Evolutionary conservation across 2,329 filamentous ascomycete species (phyloP).

Genomic region (Penicillium sclerotiorum): DNA sequence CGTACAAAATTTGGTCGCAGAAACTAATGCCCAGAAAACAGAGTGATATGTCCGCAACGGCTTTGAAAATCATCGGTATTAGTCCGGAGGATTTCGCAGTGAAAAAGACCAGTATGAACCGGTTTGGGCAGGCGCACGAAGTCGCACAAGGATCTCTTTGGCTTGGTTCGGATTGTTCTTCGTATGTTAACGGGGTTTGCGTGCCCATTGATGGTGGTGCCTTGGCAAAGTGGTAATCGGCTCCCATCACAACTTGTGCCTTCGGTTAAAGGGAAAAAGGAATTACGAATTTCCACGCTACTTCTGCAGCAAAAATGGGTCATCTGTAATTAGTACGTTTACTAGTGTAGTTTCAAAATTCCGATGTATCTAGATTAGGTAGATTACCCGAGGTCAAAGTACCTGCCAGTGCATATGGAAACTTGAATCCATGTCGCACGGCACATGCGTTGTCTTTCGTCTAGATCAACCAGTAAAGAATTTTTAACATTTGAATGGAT

Average conservation of each 20-base stretch:
- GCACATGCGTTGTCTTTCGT: too few species aligned
- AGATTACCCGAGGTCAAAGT: too few species aligned
- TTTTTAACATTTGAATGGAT: too few species aligned
- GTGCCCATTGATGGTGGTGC: slow-evolving; percentile 35
- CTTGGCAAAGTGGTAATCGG: slow-evolving; percentile 3
- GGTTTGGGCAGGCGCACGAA: slow-evolving; percentile 29
- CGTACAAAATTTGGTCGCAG: not conserved
- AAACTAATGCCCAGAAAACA: not conserved
- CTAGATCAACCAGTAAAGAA: too few species aligned
- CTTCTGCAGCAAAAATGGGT: not conserved
- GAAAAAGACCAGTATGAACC: slow-evolving; percentile 15
- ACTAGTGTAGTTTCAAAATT: too few species aligned
- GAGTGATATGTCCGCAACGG: slow-evolving; percentile 18
- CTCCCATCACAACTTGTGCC: too few species aligned
- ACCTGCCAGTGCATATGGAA: too few species aligned
- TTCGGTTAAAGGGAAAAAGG: too few species aligned
- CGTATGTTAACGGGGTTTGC: slow-evolving; percentile 34
- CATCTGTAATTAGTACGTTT: too few species aligned
- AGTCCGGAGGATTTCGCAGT: slow-evolving; percentile 22
- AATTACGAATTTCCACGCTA: not conserved
- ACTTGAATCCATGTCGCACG: too few species aligned
- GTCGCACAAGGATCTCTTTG: slow-evolving; percentile 38
- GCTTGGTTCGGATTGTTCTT: slow-evolving; percentile 35
- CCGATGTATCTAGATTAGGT: too few species aligned
- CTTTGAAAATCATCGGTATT: slow-evolving; percentile 19